Percentiles rank a stretch among this genome's conserved stretches.
Evolutionary conservation across 352 stramenopile genomes (phyloP).

Genomic region (Phytophthora hybrid): DNA sequence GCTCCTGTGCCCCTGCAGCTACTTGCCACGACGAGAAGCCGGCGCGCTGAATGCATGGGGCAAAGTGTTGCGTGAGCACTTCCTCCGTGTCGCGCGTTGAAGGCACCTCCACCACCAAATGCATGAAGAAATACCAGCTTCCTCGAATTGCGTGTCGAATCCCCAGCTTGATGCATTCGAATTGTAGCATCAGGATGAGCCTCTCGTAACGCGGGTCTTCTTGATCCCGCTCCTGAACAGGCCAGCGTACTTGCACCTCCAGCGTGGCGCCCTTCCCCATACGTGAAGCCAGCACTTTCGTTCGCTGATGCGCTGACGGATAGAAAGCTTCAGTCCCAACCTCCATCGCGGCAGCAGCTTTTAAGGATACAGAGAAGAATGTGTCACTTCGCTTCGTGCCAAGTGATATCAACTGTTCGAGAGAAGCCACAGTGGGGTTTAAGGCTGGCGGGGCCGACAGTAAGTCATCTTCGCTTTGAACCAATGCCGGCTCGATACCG

Average conservation of each 20-base stretch:
- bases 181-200: conserved; percentile 88
- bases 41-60: conserved; percentile 80
- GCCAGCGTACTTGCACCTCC: conserved; percentile 89
- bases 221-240: conserved; percentile 86
- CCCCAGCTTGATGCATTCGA: conserved; percentile 82
- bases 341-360: conserved; percentile 85
- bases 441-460: conserved; percentile 69
- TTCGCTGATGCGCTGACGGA: conserved; percentile 84
- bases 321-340: conserved; percentile 90
- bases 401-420: conserved; percentile 85
- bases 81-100: conserved; percentile 53
- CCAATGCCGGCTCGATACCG: conserved; percentile 56
- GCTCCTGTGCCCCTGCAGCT: conserved; percentile 82
- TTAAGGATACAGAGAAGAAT: conserved; percentile 85
- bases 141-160: conserved; percentile 79
- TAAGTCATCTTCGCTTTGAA: conserved; percentile 54
- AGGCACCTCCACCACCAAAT: conserved; percentile 82
- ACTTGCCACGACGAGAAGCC: conserved; percentile 90
- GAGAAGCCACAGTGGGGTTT: conserved; percentile 63
- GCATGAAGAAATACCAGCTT: conserved; percentile 88
- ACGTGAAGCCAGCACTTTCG: conserved; percentile 78
- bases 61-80: conserved; percentile 73
- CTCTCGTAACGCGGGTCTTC: conserved; percentile 90
- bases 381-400: conserved; percentile 81
- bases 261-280: conserved; percentile 88